Percentiles rank a stretch among this genome's conserved stretches.
Evolutionary conservation across 495 filamentous ascomycete species (phyloP).

Genomic region (Penicillium arizonense): DNA sequence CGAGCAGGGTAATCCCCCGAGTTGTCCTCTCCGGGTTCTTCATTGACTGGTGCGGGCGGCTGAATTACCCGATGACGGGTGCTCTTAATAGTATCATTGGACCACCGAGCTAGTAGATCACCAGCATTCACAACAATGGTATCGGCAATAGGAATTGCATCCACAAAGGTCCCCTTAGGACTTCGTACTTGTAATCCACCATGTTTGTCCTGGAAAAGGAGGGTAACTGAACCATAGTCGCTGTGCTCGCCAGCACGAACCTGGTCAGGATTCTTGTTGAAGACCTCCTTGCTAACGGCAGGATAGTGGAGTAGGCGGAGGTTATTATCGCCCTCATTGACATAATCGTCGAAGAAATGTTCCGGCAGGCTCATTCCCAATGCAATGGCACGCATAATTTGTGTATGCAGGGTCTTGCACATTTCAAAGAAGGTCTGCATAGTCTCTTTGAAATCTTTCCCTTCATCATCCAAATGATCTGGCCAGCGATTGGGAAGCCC

Average conservation of each 20-base stretch:
- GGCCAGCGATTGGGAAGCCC: conserved; percentile 82
- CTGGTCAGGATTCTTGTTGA: conserved; percentile 66
- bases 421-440: conserved; percentile 72
- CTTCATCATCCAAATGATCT: conserved; percentile 55
- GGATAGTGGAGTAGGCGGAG: conserved; percentile 91
- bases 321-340: conserved; percentile 76
- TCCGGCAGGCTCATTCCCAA: conserved; percentile 74
- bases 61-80: conserved; percentile 90
- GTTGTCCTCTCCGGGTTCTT: conserved; percentile 11
- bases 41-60: conserved; percentile 50
- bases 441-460: conserved; percentile 61
- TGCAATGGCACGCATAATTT: conserved; percentile 87
- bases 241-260: conserved; percentile 84
- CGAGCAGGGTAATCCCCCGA: conserved; percentile 41
- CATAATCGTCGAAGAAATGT: conserved; percentile 74
- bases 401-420: conserved; percentile 72
- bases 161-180: conserved; percentile 73
- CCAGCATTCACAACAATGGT: conserved; percentile 92
- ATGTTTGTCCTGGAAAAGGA: conserved; percentile 82
- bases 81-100: conserved; percentile 83
- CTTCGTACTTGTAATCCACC: conserved; percentile 85
- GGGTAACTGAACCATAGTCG: conserved; percentile 85
- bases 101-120: conserved; percentile 85
- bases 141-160: conserved; percentile 77
- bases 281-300: conserved; percentile 62